phyloP scores from a whole-genome alignment of 2,329 filamentous ascomycete species.

The Aschersonia sp. region DNA sequence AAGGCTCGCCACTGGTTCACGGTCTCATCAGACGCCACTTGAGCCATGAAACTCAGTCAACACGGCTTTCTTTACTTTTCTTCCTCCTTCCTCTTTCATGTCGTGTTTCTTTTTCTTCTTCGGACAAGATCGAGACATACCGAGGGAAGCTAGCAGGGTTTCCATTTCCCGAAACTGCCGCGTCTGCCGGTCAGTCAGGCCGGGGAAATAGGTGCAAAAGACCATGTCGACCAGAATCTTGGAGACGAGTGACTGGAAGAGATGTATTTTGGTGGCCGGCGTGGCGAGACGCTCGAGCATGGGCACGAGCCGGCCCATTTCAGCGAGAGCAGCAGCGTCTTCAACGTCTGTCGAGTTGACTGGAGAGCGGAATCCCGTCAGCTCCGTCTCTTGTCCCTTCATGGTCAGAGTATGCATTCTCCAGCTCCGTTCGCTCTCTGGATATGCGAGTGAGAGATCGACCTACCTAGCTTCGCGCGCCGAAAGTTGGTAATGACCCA shows the following conservation, averaged over 20 bases:
- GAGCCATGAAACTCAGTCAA: background rate
- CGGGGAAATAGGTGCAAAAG: conserved; percentile 50
- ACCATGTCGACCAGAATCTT: conserved; percentile 44
- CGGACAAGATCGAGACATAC: background rate
- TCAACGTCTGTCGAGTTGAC: background rate
- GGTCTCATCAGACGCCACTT: conserved; percentile 30
- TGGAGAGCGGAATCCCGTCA: too few relatives aligned
- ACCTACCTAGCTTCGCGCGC: conserved; percentile 38
- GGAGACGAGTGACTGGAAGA: conserved; percentile 49
- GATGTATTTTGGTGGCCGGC: conserved; percentile 39
- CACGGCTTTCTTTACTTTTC: background rate
- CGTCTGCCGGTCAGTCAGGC: conserved; percentile 40
- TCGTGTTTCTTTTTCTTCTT: background rate
- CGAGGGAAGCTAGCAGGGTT: conserved; percentile 18
- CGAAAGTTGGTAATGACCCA: conserved; percentile 61
- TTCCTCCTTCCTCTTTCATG: background rate
- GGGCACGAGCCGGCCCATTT: conserved; percentile 35
- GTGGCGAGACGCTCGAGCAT: conserved; percentile 41
- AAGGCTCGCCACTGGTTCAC: conserved; percentile 53
- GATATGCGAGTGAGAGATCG: background rate
- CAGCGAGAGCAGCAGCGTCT: conserved; percentile 30
- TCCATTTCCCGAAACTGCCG: conserved; percentile 35
- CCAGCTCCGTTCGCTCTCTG: too few relatives aligned
- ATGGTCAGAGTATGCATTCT: too few relatives aligned
- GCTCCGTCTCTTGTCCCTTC: too few relatives aligned